Evolutionary conservation across 306 rosid genomes (phyloP).

Genomic region (Gillenia trifoliata): DNA sequence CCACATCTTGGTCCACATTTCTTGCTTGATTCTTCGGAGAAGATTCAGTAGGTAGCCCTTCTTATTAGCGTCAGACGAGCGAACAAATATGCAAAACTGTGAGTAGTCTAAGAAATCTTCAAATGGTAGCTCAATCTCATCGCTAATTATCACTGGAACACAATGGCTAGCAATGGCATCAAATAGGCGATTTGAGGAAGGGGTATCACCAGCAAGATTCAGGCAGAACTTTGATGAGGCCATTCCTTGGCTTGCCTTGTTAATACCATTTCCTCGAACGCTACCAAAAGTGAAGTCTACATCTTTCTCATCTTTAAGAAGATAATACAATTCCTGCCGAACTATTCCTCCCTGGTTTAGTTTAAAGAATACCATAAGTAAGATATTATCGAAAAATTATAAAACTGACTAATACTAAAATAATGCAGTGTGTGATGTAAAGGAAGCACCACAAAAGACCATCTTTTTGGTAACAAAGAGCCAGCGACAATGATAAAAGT

Average conservation of each 20-base stretch:
- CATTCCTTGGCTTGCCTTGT: conserved; percentile 76
- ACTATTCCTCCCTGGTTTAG: conserved; percentile 70
- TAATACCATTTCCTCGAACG: conserved; percentile 56
- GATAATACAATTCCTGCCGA: conserved; percentile 84
- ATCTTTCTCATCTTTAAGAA: conserved; percentile 81
- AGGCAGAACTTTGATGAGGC: conserved; percentile 78
- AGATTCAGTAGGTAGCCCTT: conserved; percentile 64
- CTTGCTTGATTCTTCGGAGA: conserved; percentile 51
- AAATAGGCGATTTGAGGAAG: conserved; percentile 83
- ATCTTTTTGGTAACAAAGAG: background rate
- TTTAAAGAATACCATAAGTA: background rate
- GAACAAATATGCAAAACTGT: conserved; percentile 60
- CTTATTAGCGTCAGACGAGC: conserved; percentile 48
- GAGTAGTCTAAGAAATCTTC: conserved; percentile 88
- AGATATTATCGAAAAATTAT: background rate
- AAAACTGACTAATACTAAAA: background rate
- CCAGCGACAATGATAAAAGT: background rate
- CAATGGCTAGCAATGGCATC: conserved; percentile 91
- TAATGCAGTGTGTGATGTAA: background rate
- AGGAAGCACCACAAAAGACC: background rate
- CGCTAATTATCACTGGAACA: conserved; percentile 85
- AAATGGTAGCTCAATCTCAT: conserved; percentile 80
- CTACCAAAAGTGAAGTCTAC: conserved; percentile 75
- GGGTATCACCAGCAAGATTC: conserved; percentile 87
- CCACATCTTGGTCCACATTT: conserved; percentile 82